These are phyloP conservation scores for Trypanosomatidae sp. DNA, from an alignment of 208 protist species.

Conservation along the genomic window DNA sequence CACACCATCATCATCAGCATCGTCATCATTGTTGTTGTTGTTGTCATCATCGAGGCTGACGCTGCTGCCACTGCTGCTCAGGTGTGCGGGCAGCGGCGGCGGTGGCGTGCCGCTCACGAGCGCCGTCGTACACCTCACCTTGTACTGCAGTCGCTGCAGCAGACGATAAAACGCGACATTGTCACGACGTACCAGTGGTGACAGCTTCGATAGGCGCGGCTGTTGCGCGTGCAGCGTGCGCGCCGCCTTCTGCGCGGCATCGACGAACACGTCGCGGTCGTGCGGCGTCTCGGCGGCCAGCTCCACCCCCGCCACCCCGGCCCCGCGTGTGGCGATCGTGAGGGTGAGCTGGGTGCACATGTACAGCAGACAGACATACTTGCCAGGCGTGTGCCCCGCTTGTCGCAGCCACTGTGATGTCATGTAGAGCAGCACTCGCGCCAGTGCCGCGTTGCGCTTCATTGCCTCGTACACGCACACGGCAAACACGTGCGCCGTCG, in stretches of 20 bases:
- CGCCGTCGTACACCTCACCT: slow-evolving; percentile 24
- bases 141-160: slow-evolving; percentile 38
- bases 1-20: not conserved
- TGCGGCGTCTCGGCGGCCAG: slow-evolving; percentile 52
- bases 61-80: not conserved
- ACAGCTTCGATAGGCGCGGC: slow-evolving; percentile 36
- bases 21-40: not conserved
- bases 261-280: slow-evolving; percentile 56
- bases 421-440: slow-evolving; percentile 75
- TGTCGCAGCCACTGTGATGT: slow-evolving; percentile 76
- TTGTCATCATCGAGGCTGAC: not conserved
- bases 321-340: slow-evolving; percentile 40
- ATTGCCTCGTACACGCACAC: slow-evolving; percentile 85
- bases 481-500: slow-evolving; percentile 62
- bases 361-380: slow-evolving; percentile 76
- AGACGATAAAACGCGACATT: slow-evolving; percentile 61
- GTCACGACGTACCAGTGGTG: slow-evolving; percentile 27
- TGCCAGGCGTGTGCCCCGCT: slow-evolving; percentile 45
- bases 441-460: slow-evolving; percentile 71
- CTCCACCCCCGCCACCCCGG: slow-evolving; percentile 34
- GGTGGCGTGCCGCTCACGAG: slow-evolving; percentile 15
- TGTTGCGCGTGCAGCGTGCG: slow-evolving; percentile 39
- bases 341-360: slow-evolving; percentile 68
- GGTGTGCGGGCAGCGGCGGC: not conserved
- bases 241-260: slow-evolving; percentile 41